Conservation (phyloP, 805 yeast species). For the Ogataea pignaliae region DNA sequence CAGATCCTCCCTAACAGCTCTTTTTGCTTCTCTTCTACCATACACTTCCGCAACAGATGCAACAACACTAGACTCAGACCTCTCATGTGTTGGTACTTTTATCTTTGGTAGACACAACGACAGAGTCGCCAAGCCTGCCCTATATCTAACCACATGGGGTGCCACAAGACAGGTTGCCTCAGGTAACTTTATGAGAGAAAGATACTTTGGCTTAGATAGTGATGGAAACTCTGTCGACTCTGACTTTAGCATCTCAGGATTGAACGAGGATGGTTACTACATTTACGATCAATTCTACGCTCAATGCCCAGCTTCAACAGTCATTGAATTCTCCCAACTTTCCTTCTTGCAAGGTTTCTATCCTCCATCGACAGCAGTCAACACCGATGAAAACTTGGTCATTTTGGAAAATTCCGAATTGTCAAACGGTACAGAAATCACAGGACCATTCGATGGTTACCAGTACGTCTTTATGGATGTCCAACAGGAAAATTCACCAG, state of each 20-base stretch:
- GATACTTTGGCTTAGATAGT: slow-evolving; percentile 36
- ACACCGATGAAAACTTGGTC: slow-evolving; percentile 20
- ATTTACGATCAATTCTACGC: slow-evolving; percentile 34
- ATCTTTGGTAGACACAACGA: slow-evolving; percentile 49
- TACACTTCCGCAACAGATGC: slow-evolving; percentile 18
- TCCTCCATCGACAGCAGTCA: slow-evolving; percentile 35
- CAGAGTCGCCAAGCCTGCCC: slow-evolving; percentile 42
- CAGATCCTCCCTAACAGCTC: not conserved
- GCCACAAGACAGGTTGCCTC: slow-evolving; percentile 33
- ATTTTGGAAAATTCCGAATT: slow-evolving; percentile 29
- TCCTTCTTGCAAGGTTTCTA: slow-evolving; percentile 45
- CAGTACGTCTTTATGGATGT: slow-evolving; percentile 41
- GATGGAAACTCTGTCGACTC: slow-evolving; percentile 22
- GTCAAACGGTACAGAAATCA: slow-evolving; percentile 36
- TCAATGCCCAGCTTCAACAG: slow-evolving; percentile 33
- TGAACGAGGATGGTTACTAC: slow-evolving; percentile 33
- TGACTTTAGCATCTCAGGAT: slow-evolving; percentile 28
- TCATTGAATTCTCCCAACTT: slow-evolving; percentile 37
- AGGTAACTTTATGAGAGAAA: slow-evolving; percentile 37
- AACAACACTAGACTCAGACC: slow-evolving; percentile 17
- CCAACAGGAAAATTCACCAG: slow-evolving; percentile 32
- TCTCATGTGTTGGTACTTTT: slow-evolving; percentile 36
- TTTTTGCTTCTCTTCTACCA: slow-evolving; percentile 3
- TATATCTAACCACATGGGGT: slow-evolving; percentile 40
- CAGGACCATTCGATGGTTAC: slow-evolving; percentile 39